phyloP scores from a whole-genome alignment of 306 rosid species.

The Quercus rubra region DNA sequence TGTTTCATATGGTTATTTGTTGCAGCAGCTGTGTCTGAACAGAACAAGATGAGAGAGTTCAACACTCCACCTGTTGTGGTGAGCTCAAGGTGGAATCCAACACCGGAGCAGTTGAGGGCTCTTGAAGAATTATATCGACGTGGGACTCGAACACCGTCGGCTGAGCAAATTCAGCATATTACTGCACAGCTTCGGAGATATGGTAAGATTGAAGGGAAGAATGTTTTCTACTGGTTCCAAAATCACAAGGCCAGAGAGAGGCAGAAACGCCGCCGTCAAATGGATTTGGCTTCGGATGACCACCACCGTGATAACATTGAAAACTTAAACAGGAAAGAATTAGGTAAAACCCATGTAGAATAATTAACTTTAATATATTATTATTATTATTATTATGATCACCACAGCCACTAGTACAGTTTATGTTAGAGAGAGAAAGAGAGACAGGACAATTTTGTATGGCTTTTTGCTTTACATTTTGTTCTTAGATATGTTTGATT shows the following conservation, averaged over 20 bases:
- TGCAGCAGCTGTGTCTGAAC: constrained; percentile 39
- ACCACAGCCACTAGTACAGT: not conserved
- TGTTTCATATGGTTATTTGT: not conserved
- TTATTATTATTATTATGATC: not conserved
- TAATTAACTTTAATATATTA: not conserved
- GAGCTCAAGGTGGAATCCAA: constrained; percentile 97
- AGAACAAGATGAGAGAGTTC: constrained; percentile 52
- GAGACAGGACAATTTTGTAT: not conserved
- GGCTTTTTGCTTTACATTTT: constrained; percentile 13
- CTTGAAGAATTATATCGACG: constrained; percentile 73
- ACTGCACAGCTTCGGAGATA: constrained; percentile 76
- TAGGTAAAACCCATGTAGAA: constrained; percentile 27
- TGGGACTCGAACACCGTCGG: constrained; percentile 91
- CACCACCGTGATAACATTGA: constrained; percentile 29
- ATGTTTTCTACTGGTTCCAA: constrained; percentile 96
- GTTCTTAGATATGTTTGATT: constrained; percentile 22
- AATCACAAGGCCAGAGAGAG: constrained; percentile 95
- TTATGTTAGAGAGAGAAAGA: not conserved
- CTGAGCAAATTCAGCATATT: constrained; percentile 90
- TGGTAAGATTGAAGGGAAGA: constrained; percentile 95
- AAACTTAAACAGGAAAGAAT: constrained; percentile 46
- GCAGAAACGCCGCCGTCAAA: constrained; percentile 96
- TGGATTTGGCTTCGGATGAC: constrained; percentile 51
- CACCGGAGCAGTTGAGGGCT: constrained; percentile 80
- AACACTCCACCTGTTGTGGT: constrained; percentile 50